Percentiles rank a stretch among this genome's conserved stretches.
phyloP scores from a whole-genome alignment of 2,329 filamentous ascomycete species.

The Eutypa lata region DNA sequence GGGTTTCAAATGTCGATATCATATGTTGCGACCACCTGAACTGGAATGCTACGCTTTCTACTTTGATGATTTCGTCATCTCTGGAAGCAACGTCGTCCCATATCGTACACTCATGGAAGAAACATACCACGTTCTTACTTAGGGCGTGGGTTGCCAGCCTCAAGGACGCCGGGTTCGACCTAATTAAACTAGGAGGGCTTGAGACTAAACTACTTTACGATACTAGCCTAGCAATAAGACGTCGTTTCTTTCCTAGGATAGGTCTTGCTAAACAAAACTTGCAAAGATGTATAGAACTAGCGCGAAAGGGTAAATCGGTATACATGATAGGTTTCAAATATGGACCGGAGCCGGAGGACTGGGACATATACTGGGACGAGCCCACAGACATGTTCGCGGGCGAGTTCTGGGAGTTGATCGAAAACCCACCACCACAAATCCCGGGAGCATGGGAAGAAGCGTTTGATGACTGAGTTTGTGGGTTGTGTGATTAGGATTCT shows the following conservation, averaged over 20 bases:
- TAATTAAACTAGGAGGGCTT: constrained; percentile 4
- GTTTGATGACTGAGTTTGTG: no score
- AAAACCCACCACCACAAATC: constrained; percentile 9
- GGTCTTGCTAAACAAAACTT: no score
- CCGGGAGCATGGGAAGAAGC: constrained; percentile 17
- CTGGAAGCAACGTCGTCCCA: not conserved
- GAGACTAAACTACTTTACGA: constrained; percentile 2
- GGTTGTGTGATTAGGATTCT: no score
- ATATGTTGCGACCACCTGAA: not conserved
- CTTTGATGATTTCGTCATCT: not conserved
- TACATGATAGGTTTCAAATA: constrained; percentile 7
- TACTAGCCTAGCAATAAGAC: not conserved
- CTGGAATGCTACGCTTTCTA: not conserved
- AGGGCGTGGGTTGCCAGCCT: constrained; percentile 5
- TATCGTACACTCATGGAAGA: constrained; percentile 1
- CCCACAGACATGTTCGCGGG: constrained; percentile 13
- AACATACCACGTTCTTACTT: not conserved
- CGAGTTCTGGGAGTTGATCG: constrained; percentile 18
- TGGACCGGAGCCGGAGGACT: constrained; percentile 13
- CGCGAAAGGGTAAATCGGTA: no score
- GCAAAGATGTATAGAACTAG: not conserved
- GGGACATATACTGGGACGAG: constrained; percentile 13
- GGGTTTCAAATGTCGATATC: not conserved
- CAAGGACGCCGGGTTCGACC: constrained; percentile 3
- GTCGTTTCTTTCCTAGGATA: not conserved